Conservation (phyloP, 2,329 filamentous ascomycete species). For the Colletotrichum sansevieriae region DNA sequence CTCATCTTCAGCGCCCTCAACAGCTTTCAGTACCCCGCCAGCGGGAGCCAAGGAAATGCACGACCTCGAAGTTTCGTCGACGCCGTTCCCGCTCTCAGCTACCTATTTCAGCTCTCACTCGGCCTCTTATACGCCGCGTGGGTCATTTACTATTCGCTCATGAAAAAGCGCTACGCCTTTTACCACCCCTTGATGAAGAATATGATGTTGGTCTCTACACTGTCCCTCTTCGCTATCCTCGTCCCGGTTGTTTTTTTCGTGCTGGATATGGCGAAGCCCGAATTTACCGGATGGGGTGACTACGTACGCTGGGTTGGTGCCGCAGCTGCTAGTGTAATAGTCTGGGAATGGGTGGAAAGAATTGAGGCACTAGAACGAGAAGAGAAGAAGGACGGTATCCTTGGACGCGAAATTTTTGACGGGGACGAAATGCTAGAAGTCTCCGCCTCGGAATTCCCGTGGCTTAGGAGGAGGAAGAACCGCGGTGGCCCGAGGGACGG, state of each 20-base stretch:
- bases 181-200: constrained; percentile 93
- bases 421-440: constrained; percentile 91
- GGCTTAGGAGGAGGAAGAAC: constrained; percentile 55
- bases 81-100: constrained; percentile 90
- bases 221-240: constrained; percentile 85
- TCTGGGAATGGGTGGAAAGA: constrained; percentile 98
- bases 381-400: constrained; percentile 92
- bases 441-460: constrained; percentile 63
- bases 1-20: constrained; percentile 92
- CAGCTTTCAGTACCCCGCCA: constrained; percentile 75
- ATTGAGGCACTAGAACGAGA: constrained; percentile 94
- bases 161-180: constrained; percentile 91
- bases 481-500: constrained; percentile 49
- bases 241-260: constrained; percentile 95
- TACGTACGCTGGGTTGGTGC: constrained; percentile 98
- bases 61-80: constrained; percentile 85
- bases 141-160: constrained; percentile 94
- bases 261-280: constrained; percentile 86
- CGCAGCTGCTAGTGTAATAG: constrained; percentile 93
- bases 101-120: constrained; percentile 89
- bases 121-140: constrained; percentile 91
- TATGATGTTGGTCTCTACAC: constrained; percentile 82
- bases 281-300: constrained; percentile 92
- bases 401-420: constrained; percentile 92
- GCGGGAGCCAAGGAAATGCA: constrained; percentile 65